Conservation (phyloP, 306 rosid genomes). For the Dryas octopetala region DNA sequence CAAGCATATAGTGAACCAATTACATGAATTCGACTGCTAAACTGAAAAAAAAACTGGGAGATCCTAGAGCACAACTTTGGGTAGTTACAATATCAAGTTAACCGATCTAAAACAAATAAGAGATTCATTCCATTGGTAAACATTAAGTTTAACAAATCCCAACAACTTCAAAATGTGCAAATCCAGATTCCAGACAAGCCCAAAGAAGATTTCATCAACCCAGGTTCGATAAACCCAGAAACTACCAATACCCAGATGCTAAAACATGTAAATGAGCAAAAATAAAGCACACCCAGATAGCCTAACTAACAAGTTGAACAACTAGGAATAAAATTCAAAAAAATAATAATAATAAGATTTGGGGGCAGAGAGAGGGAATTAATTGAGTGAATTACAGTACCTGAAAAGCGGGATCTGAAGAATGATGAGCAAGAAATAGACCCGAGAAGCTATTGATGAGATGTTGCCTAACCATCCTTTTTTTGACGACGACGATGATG, state of each 20-base stretch:
- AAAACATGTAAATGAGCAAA: constrained; percentile 1
- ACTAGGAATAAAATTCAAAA: background rate
- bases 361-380: background rate
- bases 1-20: background rate
- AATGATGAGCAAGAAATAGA: constrained; percentile 72
- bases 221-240: background rate
- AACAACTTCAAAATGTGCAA: background rate
- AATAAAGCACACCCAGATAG: background rate
- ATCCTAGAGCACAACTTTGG: constrained; percentile 5
- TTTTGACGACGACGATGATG: constrained; percentile 34
- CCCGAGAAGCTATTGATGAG: constrained; percentile 51
- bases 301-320: constrained; percentile 5
- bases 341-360: background rate
- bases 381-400: constrained; percentile 28
- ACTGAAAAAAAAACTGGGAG: background rate
- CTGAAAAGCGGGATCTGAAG: constrained; percentile 97
- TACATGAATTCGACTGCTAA: background rate
- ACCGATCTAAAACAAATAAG: background rate
- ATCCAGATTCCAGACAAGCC: background rate
- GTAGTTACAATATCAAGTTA: background rate
- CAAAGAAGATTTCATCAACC: background rate
- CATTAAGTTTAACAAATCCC: background rate
- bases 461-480: constrained; percentile 55
- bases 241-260: constrained; percentile 3
- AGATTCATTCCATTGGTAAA: background rate